These are phyloP conservation scores for Brassica carinata DNA, from an alignment of 345 rosid species.

Conservation along the genomic window DNA sequence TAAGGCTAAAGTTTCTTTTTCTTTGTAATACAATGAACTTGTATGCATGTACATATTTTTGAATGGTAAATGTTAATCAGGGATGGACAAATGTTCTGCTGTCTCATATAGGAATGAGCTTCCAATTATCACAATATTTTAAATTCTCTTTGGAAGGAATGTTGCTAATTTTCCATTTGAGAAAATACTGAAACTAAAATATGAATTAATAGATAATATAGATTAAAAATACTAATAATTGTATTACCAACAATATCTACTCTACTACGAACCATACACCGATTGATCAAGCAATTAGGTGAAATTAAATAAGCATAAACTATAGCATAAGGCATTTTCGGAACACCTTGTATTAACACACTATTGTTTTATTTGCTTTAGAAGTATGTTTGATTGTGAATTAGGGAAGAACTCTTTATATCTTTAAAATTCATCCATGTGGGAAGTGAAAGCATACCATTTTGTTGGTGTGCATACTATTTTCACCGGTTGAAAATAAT, in stretches of 20 bases:
- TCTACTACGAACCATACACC: neutral
- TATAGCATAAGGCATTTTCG: neutral
- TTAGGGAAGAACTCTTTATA: no score
- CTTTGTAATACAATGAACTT: neutral
- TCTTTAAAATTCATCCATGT: neutral
- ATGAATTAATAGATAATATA: neutral
- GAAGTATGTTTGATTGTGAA: no score
- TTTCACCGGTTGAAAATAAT: neutral
- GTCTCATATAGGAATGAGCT: neutral
- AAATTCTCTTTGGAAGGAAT: neutral
- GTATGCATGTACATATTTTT: neutral
- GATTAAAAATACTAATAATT: neutral
- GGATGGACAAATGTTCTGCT: neutral
- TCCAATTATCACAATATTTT: neutral
- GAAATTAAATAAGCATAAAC: neutral
- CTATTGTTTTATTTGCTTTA: no score
- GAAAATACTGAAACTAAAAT: neutral
- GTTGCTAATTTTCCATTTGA: neutral
- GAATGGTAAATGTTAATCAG: slow-evolving; percentile 11
- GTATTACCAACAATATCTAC: neutral
- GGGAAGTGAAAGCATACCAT: neutral
- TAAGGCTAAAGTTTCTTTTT: neutral
- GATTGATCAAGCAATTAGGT: neutral
- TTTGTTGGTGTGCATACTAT: no score
- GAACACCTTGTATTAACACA: no score